Conservation (phyloP, 768 basidiomycete genomes). For the Brasilioporus rufonigricans region DNA sequence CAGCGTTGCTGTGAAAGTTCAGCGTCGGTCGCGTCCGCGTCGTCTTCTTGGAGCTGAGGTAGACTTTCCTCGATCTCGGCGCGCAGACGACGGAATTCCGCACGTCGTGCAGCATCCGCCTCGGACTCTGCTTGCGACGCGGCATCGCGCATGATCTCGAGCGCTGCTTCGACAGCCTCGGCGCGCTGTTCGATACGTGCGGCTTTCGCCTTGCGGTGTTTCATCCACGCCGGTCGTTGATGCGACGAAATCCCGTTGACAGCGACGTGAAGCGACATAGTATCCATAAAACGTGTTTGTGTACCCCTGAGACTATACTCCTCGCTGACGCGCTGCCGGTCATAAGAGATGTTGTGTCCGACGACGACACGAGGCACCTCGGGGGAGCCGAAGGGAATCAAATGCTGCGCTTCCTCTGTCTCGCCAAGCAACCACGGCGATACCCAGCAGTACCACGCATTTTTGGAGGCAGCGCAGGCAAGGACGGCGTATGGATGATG, state of each 20-base stretch:
- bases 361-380: conserved; percentile 62
- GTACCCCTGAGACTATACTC: conserved; percentile 76
- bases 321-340: conserved; percentile 76
- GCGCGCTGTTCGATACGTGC: conserved; percentile 51
- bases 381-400: conserved; percentile 71
- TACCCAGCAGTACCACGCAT: conserved; percentile 95
- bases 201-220: conserved; percentile 71
- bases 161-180: conserved; percentile 64
- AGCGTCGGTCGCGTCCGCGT: conserved; percentile 40
- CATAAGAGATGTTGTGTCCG: conserved; percentile 95
- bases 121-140: conserved; percentile 38
- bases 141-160: conserved; percentile 47
- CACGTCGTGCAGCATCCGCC: conserved; percentile 34
- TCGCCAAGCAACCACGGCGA: conserved; percentile 86
- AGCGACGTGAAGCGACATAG: conserved; percentile 92
- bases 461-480: conserved; percentile 80
- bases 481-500: conserved; percentile 82
- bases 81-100: conserved; percentile 39
- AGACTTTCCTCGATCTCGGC: conserved; percentile 41
- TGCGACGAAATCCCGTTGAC: conserved; percentile 93
- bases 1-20: conserved; percentile 61
- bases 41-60: conserved; percentile 34
- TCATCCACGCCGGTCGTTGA: conserved; percentile 92
- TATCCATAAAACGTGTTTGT: conserved; percentile 83
- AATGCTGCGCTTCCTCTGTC: conserved; percentile 54